A percentile compares a stretch with the other conserved stretches of the same genome.
These are phyloP conservation scores for Penicillium carneum DNA, from an alignment of 2,329 filamentous ascomycete genomes.

Conservation along the genomic window DNA sequence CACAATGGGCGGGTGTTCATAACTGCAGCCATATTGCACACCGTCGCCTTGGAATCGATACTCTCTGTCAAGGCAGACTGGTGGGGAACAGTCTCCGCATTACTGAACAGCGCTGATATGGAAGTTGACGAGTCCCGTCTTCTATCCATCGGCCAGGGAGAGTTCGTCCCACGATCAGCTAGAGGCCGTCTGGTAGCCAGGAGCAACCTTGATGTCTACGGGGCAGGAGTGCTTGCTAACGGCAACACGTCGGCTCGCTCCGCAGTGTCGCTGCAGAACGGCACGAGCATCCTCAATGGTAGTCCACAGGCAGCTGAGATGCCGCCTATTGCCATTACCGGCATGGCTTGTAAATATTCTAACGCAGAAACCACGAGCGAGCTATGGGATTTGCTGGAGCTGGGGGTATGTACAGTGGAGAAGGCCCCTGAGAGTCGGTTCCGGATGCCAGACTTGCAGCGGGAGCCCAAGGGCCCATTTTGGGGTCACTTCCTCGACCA, in stretches of 20 bases:
- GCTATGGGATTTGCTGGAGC: slow-evolving; percentile 32
- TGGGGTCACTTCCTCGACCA: slow-evolving; percentile 16
- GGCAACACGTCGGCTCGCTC: background rate
- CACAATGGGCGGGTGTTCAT: background rate
- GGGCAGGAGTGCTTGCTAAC: slow-evolving; percentile 1
- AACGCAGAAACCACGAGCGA: slow-evolving; percentile 33
- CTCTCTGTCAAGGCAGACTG: background rate
- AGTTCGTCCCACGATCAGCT: slow-evolving; percentile 1
- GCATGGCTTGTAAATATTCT: slow-evolving; percentile 42
- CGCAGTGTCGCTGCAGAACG: background rate
- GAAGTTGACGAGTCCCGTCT: background rate
- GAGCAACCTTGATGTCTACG: background rate
- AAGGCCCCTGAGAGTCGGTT: slow-evolving; percentile 24
- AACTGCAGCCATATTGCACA: background rate
- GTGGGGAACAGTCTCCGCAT: background rate
- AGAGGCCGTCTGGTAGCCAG: background rate
- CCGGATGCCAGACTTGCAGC: background rate
- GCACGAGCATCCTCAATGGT: background rate
- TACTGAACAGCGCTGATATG: background rate
- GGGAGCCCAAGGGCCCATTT: slow-evolving; percentile 11
- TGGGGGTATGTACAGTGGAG: slow-evolving; percentile 22
- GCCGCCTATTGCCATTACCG: slow-evolving; percentile 39
- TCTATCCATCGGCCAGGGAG: background rate
- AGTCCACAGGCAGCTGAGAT: background rate
- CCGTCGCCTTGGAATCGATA: background rate